A percentile compares a stretch with the other conserved stretches of the same genome.
Evolutionary conservation across 176 grass and related monocot species (phyloP).

Genomic region (Phoenix dactylifera): DNA sequence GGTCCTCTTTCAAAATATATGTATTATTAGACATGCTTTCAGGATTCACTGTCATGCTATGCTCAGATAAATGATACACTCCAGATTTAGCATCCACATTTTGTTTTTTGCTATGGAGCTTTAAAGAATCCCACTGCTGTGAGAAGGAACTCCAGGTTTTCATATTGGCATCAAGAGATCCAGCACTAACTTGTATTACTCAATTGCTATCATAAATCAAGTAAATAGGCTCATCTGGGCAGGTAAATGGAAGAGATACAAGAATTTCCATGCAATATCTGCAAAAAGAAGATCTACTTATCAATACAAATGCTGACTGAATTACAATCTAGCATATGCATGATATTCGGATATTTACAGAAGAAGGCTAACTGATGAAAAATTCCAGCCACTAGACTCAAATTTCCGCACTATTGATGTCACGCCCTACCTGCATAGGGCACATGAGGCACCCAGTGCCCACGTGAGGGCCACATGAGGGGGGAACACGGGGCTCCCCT

Average conservation of each 20-base stretch:
- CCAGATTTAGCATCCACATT: slow-evolving; percentile 40
- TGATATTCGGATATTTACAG: slow-evolving; percentile 46
- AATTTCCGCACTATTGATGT: slow-evolving; percentile 94
- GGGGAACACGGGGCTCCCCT: too few species aligned
- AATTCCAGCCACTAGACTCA: slow-evolving; percentile 48
- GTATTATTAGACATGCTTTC: too few species aligned
- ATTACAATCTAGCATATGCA: too few species aligned
- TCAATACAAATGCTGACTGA: too few species aligned
- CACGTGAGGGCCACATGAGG: too few species aligned
- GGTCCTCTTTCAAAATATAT: not conserved
- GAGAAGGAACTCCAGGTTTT: slow-evolving; percentile 72
- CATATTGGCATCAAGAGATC: slow-evolving; percentile 72
- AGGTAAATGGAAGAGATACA: slow-evolving; percentile 62
- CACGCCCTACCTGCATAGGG: too few species aligned
- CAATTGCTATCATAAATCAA: slow-evolving; percentile 97
- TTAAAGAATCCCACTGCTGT: slow-evolving; percentile 25
- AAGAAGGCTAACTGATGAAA: slow-evolving; percentile 59
- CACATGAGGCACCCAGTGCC: too few species aligned
- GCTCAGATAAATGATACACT: slow-evolving; percentile 15
- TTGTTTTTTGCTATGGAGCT: slow-evolving; percentile 13
- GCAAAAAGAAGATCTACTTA: slow-evolving; percentile 27
- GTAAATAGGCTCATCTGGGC: slow-evolving; percentile 85
- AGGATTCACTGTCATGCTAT: too few species aligned
- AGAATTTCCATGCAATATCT: slow-evolving; percentile 96
- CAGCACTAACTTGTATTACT: slow-evolving; percentile 83